Percentiles rank a stretch among this genome's conserved stretches.
phyloP scores from a whole-genome alignment of 208 protist species.

The Trypanosoma melophagium region DNA sequence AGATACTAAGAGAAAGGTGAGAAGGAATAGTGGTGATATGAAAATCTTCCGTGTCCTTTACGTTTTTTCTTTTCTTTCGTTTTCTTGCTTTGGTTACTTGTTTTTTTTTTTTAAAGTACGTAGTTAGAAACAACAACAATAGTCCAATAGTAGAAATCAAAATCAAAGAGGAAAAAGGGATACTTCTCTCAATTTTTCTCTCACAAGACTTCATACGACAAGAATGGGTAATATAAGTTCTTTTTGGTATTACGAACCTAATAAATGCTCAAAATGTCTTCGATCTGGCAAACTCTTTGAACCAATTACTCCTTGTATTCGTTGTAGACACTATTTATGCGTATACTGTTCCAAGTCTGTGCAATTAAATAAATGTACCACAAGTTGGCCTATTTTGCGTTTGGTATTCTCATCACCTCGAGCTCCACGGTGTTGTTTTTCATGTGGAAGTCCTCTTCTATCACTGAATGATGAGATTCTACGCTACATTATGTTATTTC shows the following conservation, averaged over 20 bases:
- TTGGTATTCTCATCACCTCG: neutral
- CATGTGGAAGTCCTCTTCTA: slow-evolving; percentile 24
- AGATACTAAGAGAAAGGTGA: no score
- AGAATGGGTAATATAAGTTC: slow-evolving; percentile 9
- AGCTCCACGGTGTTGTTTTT: slow-evolving; percentile 23
- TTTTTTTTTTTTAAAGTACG: neutral
- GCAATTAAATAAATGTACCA: neutral
- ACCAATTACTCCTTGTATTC: slow-evolving; percentile 14
- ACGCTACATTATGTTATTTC: slow-evolving; percentile 30
- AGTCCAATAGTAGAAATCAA: neutral
- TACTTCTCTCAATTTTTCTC: no score
- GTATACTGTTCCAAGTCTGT: slow-evolving; percentile 21
- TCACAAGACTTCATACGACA: no score
- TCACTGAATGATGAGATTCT: slow-evolving; percentile 23
- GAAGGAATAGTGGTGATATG: neutral
- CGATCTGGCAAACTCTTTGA: slow-evolving; percentile 3
- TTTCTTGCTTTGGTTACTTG: neutral
- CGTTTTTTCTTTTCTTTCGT: neutral
- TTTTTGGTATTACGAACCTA: slow-evolving; percentile 5
- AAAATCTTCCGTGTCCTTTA: neutral
- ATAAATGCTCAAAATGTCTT: slow-evolving; percentile 21
- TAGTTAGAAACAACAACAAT: neutral
- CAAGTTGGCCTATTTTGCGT: neutral
- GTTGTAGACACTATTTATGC: slow-evolving; percentile 13
- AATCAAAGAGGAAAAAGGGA: neutral